These are phyloP conservation scores for Liquidambar formosana DNA, from an alignment of 164 flowering plant genomes.

Conservation along the genomic window DNA sequence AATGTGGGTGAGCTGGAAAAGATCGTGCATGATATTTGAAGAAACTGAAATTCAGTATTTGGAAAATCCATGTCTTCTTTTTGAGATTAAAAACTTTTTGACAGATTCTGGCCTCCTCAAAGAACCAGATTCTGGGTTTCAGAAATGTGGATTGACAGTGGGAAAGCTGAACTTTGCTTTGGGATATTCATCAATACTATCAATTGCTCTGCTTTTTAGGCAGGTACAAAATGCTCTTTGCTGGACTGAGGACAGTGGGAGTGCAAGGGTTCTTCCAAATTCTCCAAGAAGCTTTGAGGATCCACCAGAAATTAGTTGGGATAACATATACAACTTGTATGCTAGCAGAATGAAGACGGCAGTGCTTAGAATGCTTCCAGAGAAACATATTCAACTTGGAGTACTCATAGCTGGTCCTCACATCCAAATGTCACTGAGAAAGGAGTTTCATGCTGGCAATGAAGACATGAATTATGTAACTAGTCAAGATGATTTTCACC, in stretches of 20 bases:
- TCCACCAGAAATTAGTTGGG: conserved; percentile 26
- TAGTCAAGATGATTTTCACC: conserved; percentile 25
- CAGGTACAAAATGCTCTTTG: conserved; percentile 46
- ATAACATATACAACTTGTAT: conserved; percentile 22
- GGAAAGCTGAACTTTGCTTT: conserved; percentile 66
- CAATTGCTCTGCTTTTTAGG: conserved; percentile 41
- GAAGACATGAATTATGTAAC: conserved; percentile 9
- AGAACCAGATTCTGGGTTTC: conserved; percentile 35
- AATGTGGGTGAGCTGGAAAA: conserved; percentile 59
- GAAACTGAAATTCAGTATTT: conserved; percentile 27
- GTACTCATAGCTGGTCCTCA: conserved; percentile 59
- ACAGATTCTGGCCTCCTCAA: conserved; percentile 32
- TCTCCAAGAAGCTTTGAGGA: conserved; percentile 26
- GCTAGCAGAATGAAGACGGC: conserved; percentile 27
- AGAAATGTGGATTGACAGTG: conserved; percentile 47
- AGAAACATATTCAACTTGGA: conserved; percentile 61
- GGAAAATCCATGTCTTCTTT: conserved; percentile 63
- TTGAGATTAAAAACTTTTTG: conserved; percentile 46
- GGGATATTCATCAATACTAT: conserved; percentile 49
- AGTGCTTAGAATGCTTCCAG: conserved; percentile 50
- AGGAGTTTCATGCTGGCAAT: conserved; percentile 24
- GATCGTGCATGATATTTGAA: conserved; percentile 28
- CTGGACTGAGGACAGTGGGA: conserved; percentile 21
- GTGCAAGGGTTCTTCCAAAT: conserved; percentile 22
- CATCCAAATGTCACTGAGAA: conserved; percentile 44